Base-by-base conservation (phyloP, 352 stramenopile species). In the Globisporangium cederbergense region DNA sequence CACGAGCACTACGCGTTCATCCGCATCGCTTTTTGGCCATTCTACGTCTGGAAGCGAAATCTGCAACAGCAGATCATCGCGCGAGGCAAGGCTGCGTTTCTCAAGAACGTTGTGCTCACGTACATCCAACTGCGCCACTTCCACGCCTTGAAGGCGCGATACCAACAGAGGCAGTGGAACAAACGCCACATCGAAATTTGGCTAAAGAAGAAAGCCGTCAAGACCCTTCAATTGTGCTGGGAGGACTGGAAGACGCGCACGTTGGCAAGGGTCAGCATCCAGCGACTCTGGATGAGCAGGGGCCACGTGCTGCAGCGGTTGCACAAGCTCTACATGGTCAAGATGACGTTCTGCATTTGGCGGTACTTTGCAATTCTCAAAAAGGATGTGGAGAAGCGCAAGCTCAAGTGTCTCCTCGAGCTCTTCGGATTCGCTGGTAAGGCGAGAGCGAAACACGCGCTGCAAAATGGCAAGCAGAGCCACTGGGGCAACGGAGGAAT, bases 31-130 rank as follows among this genome's bases (percentile, higher is more conserved):
- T 93, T 93, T 61, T 93, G 85, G 83, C 81, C 85, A 51, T 88
- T 90, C 73, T 91, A 90, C 70, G 70, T 89, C 16, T 93, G 85
- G 85, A 91, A 90, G 64, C 79, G 85, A 14, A 72, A 85, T 58
- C 64, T 89, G n/a, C 78, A 88, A 46, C 76, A 87, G 65, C 75
- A 81, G 53, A 84, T 91, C 38, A 78, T 90, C 10, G 83, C 79
- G 16, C 74, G 74, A 43, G 74, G 77, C 18, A 93, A 93, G 65
- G 74, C 72, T 11, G 52, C 64, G 5, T 89, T 91, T 38, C 49
- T 92, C 13, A 74, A 65, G 47, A 78, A 79, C 30, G 69, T 90
- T 4, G 74, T 87, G 70, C 47, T 62, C 14, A 86, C 78, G 22
- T 90, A 90, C 45, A 72, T 86, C 28, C 77, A 84, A 16, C 58